Base-by-base conservation (phyloP, 202 grass and related monocot species). In the Setaria viridis region DNA sequence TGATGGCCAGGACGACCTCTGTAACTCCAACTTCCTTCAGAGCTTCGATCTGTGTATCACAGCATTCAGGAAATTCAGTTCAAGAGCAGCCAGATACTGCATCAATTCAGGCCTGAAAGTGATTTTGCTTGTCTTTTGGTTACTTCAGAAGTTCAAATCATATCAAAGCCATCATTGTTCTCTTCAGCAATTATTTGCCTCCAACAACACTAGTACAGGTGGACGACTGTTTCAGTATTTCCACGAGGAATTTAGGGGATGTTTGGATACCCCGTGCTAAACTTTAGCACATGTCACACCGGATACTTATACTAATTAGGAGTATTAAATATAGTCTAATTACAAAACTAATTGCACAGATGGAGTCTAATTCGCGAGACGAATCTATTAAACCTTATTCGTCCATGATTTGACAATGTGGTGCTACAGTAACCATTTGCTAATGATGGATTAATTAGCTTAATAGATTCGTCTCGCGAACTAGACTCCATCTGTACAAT, bases 1-100 rank as follows among this genome's bases (percentile, higher is more conserved):
- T 96, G 76, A 96, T 96, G 43, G 94, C 94, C 46, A 96, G 76
- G 72, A 96, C 89, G 66, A 96, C 94, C 73, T 96, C 91, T 76
- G 91, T 91, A 30, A 96, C 94, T 53, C 94, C 94, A 86, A 96
- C 94, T 85, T 91, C 89, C 84, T 91, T 96, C 82, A 96, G 84
- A 84, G 94, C 94, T 72, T 96, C 94, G 30, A 96, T 96, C 94
- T 96, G 84, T 66, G 43, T 50, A 74, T 0, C 39, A 86, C 58
- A 51, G 11, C 41, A 92, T 83, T 78, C n/a, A 42, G 64, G 29
- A 60, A 43, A 43, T 81, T 87, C 58, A 89, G 70, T 67, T 51
- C 16, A 82, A 81, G 56, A 67, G 49, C 35, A 73, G 30, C 9
- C 35, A 65, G 4, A 29, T 55, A 45, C 35, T 41, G 17, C 43